A percentile compares a stretch with the other conserved stretches of the same genome.
Evolutionary conservation across 371 early-diverging fungal species (phyloP).

Genomic region (Dichotomocladium elegans): DNA sequence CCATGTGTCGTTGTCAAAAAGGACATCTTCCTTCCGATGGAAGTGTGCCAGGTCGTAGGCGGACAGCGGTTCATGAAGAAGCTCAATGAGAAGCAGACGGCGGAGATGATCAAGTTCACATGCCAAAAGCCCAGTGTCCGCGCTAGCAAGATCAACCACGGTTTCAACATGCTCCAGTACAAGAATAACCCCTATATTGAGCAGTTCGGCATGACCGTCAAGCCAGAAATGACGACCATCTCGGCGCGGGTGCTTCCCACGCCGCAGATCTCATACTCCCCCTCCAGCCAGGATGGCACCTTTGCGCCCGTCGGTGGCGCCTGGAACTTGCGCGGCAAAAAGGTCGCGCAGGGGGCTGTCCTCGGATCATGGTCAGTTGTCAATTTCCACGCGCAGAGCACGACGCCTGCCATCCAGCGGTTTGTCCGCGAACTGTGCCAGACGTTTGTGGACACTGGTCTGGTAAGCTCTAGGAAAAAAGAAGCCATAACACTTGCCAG

Average conservation of each 20-base stretch:
- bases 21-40: slow-evolving; percentile 78
- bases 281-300: slow-evolving; percentile 49
- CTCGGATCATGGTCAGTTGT: slow-evolving; percentile 87
- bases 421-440: slow-evolving; percentile 59
- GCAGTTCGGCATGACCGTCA: slow-evolving; percentile 70
- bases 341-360: slow-evolving; percentile 69
- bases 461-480: slow-evolving; percentile 23
- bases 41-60: slow-evolving; percentile 83
- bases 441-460: slow-evolving; percentile 63
- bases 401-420: slow-evolving; percentile 29
- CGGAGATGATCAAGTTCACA: slow-evolving; percentile 93
- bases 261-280: slow-evolving; percentile 75
- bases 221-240: slow-evolving; percentile 50
- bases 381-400: slow-evolving; percentile 42
- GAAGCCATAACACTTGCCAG: neutral
- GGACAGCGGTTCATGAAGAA: slow-evolving; percentile 82
- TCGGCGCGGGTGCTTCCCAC: slow-evolving; percentile 75
- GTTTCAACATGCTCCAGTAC: slow-evolving; percentile 48
- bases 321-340: slow-evolving; percentile 92
- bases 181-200: slow-evolving; percentile 55
- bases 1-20: slow-evolving; percentile 83
- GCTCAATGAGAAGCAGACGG: slow-evolving; percentile 83
- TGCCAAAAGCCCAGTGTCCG: slow-evolving; percentile 79
- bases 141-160: slow-evolving; percentile 59
- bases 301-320: slow-evolving; percentile 78